phyloP scores from a whole-genome alignment of 129 eudicot genomes.

The carrot (Daucus carota) region DH1_v3.0 NC_030385.2:40487001-40487500 shows the following conservation, averaged over 20 bases:
- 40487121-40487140: slow-evolving; percentile 7
- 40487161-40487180: slow-evolving; percentile 72
- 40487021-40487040: slow-evolving; percentile 65
- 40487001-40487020: slow-evolving; percentile 89
- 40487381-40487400: neutral
- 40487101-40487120: neutral
- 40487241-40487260: slow-evolving; percentile 74
- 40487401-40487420: slow-evolving; percentile 31
- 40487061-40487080: neutral
- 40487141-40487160: slow-evolving; percentile 61
- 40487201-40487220: slow-evolving; percentile 80
- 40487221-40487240: slow-evolving; percentile 51
- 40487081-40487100: neutral
- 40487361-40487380: neutral
- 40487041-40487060: slow-evolving; percentile 64
- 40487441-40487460: slow-evolving; percentile 19
- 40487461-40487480: slow-evolving; percentile 3
- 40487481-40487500: slow-evolving; percentile 4
- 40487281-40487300: slow-evolving; percentile 34
- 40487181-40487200: slow-evolving; percentile 68
- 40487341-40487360: neutral
- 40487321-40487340: neutral
- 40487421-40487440: slow-evolving; percentile 61
- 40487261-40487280: slow-evolving; percentile 62
- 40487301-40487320: neutral